Evolutionary conservation across 108 stramenopile genomes (phyloP), one percentile per base, ranked within the genome.

Genomic region (Skeletonema grethae): DNA sequence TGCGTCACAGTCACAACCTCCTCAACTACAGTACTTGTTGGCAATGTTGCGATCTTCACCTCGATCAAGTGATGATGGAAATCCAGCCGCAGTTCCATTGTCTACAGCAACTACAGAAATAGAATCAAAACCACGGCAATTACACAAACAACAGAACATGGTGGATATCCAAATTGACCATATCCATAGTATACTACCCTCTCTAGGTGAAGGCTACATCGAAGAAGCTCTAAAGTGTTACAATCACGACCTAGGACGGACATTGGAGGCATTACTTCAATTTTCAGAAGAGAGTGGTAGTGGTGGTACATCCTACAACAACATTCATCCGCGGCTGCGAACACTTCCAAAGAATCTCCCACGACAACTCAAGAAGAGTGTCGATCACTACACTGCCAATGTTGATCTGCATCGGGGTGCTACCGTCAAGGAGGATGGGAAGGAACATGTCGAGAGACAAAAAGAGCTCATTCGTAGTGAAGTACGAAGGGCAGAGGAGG

Each of bases 161-260:
- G 67, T 61, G 20, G 80, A 82, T 31, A 67, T 77, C 29, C 76
- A 82, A 25, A 81, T 84, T 12, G 75, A 60, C 12, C 75, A 77
- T 28, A 43, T 84, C 18, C 63, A 63, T 16, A 61, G 39, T 22
- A 69, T 96, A 22, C 32, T 96, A 12, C 92, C 92, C 12, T 67
- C 82, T 70, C 73, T 92, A 24, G 95, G 95, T 12, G 88, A 89
- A 45, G 95, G 95, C 15, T 96, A 86, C 57, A 67, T 96, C 13
- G 92, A 96, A 78, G 75, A 84, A 28, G 92, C 87, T 2, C 77
- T 96, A 28, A 80, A 87, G 36, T 81, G 80, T 25, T 85, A 86
- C 75, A 66, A 85, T 28, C 79, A 84, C n/a, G 77, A 93, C 62
- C 84, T 89, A 0, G 86, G 87, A 69, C 60, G 68, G 22, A 92